A percentile compares a stretch with the other conserved stretches of the same genome.
phyloP scores from a whole-genome alignment of 1,284 basidiomycete species.

The Trichosporon faecale region DNA sequence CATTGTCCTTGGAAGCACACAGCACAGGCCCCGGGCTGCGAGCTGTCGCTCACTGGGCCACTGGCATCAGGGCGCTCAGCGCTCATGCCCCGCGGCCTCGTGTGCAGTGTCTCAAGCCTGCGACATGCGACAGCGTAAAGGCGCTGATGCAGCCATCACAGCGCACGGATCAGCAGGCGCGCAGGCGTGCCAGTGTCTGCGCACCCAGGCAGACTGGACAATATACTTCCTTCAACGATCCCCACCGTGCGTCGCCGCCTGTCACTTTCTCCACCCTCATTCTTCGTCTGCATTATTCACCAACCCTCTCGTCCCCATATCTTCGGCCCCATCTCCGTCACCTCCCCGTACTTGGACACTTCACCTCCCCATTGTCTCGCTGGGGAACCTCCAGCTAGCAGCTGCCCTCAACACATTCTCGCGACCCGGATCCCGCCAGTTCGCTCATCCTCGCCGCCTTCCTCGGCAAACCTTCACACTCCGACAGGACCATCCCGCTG shows the following conservation, averaged over 20 bases:
- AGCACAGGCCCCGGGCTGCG: neutral
- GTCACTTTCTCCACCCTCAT: neutral
- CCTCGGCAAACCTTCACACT: neutral
- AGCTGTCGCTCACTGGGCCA: neutral
- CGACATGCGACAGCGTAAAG: neutral
- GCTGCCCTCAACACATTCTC: neutral
- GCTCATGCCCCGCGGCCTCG: neutral
- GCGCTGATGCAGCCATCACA: neutral
- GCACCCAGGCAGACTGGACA: neutral
- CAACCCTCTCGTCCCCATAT: neutral
- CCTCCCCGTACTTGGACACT: neutral
- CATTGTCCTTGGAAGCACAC: neutral
- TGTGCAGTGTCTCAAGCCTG: neutral
- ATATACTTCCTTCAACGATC: neutral
- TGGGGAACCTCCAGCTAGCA: neutral
- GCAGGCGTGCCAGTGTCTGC: neutral
- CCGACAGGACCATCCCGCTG: neutral
- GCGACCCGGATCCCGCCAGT: too few species aligned
- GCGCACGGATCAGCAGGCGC: neutral
- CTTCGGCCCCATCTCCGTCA: neutral
- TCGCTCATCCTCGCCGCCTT: too few species aligned
- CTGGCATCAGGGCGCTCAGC: neutral
- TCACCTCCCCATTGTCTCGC: neutral
- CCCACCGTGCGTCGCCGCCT: neutral
- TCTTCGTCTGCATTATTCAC: neutral